Percentiles rank a stretch among this genome's conserved stretches.
Conservation (phyloP, 768 basidiomycete genomes). For the Xerocomellus intermedius region DNA sequence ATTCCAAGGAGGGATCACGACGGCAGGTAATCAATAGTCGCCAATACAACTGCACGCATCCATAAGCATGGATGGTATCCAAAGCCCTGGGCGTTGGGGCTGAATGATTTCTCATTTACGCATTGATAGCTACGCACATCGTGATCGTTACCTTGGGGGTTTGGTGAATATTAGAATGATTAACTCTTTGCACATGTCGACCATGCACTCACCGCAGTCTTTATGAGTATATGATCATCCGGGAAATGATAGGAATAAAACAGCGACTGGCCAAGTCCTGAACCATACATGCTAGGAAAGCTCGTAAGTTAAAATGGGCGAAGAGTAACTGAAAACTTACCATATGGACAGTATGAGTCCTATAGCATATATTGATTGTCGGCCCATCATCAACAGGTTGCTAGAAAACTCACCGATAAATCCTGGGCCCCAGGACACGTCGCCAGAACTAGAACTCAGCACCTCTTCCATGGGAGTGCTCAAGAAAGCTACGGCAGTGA, state of each 20-base stretch:
- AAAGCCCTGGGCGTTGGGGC: background rate
- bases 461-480: background rate
- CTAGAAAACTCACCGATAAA: conserved; percentile 2
- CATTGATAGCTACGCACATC: background rate
- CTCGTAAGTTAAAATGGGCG: background rate
- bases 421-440: conserved; percentile 1
- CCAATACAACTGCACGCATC: conserved; percentile 6
- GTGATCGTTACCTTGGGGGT: background rate
- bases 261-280: conserved; percentile 3
- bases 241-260: conserved; percentile 7
- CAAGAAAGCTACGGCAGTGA: background rate
- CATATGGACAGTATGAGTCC: background rate
- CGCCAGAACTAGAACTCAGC: background rate
- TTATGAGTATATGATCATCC: background rate
- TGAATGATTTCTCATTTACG: background rate
- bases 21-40: background rate
- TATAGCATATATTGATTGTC: background rate
- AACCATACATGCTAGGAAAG: conserved; percentile 3
- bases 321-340: background rate
- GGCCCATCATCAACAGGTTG: background rate
- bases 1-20: background rate
- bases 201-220: background rate
- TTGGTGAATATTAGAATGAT: background rate
- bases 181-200: background rate
- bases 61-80: conserved; percentile 6